Conservation (phyloP, 1,284 basidiomycete species). For the Lentinus polychrous region DNA sequence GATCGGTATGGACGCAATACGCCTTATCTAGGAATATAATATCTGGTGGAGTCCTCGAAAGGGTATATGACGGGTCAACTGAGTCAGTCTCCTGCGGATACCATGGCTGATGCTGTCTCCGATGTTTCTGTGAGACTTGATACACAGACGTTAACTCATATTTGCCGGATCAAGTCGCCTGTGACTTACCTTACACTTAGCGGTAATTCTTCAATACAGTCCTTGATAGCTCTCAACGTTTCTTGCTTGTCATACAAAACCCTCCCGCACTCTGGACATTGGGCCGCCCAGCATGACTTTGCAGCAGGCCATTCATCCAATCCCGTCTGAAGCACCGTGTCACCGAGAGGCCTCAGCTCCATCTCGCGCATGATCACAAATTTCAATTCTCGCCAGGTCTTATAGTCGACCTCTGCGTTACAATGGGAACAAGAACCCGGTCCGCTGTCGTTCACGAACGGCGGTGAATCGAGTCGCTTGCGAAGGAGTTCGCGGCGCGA, state of each 20-base stretch:
- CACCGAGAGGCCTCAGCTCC: constrained; percentile 49
- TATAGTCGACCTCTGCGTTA: constrained; percentile 41
- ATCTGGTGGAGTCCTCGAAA: too few relatives aligned
- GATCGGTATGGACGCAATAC: too few relatives aligned
- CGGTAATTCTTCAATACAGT: constrained; percentile 45
- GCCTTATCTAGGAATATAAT: too few relatives aligned
- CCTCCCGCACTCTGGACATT: constrained; percentile 44
- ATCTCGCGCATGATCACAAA: constrained; percentile 48
- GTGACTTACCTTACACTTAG: constrained; percentile 28
- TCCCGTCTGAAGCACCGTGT: constrained; percentile 43
- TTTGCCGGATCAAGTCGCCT: too few relatives aligned
- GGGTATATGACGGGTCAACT: too few relatives aligned
- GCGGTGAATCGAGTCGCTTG: constrained; percentile 43
- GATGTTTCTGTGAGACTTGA: too few relatives aligned
- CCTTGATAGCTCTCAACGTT: constrained; percentile 44
- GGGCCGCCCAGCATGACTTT: constrained; percentile 49
- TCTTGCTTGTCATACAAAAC: constrained; percentile 49
- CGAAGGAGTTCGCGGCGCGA: constrained; percentile 40
- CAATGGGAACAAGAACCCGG: constrained; percentile 40
- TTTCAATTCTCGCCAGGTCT: constrained; percentile 59
- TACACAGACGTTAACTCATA: too few relatives aligned
- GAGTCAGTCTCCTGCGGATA: too few relatives aligned
- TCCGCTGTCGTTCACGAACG: constrained; percentile 45
- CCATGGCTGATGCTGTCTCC: too few relatives aligned
- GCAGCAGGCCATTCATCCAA: constrained; percentile 50